Percentiles rank a stretch among this genome's conserved stretches.
Conservation (phyloP, 495 filamentous ascomycete species). For the Neurospora sp. region DNA sequence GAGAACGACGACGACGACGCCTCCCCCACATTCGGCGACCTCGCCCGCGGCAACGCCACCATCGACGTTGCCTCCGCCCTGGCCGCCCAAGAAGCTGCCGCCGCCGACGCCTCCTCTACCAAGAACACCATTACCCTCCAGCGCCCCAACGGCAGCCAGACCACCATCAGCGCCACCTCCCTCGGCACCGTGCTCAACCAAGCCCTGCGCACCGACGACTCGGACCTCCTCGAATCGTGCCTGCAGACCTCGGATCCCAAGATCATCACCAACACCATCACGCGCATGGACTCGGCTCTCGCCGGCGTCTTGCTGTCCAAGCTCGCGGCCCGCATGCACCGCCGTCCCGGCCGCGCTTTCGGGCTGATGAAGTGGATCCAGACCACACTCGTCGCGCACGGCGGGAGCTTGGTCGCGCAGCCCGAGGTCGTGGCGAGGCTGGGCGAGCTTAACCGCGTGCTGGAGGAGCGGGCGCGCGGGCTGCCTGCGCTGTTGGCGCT, state of each 20-base stretch:
- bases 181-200: conserved; percentile 85
- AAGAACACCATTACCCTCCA: conserved; percentile 19
- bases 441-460: conserved; percentile 64
- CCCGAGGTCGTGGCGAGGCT: conserved; percentile 68
- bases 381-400: conserved; percentile 90
- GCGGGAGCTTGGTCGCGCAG: conserved; percentile 78
- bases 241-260: conserved; percentile 64
- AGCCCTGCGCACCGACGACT: conserved; percentile 84
- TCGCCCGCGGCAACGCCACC: conserved; percentile 62
- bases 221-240: conserved; percentile 79
- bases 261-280: conserved; percentile 77
- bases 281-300: conserved; percentile 75
- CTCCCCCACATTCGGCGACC: conserved; percentile 66
- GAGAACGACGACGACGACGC: conserved; percentile 16
- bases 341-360: conserved; percentile 77
- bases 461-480: conserved; percentile 73
- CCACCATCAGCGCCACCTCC: conserved; percentile 62
- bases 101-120: background rate
- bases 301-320: conserved; percentile 68
- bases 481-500: conserved; percentile 76
- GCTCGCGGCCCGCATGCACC: conserved; percentile 77
- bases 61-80: conserved; percentile 66
- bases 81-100: conserved; percentile 26
- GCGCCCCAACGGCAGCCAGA: conserved; percentile 25
- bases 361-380: conserved; percentile 94